phyloP scores from a whole-genome alignment of 2,329 filamentous ascomycete genomes.

The Cadophora sp. region DNA sequence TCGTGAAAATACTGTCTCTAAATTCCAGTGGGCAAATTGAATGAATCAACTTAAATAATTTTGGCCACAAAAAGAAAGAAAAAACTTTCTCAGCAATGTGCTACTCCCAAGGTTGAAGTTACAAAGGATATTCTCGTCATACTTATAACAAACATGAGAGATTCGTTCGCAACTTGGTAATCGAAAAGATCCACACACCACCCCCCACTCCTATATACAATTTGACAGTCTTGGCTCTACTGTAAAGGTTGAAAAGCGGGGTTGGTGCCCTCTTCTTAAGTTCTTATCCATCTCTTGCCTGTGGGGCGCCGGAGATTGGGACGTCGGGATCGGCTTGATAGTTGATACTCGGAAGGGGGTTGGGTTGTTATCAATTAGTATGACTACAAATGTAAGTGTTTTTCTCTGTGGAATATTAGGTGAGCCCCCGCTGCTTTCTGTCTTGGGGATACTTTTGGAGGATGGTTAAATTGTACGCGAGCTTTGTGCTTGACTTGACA shows the following conservation, averaged over 20 bases:
- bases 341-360: neutral
- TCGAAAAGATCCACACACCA: neutral
- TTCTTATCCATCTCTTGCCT: neutral
- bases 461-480: neutral
- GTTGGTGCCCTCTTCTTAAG: neutral
- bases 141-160: neutral
- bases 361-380: neutral
- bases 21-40: neutral
- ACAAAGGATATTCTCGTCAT: neutral
- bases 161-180: neutral
- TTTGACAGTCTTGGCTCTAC: neutral
- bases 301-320: neutral
- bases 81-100: too few relatives aligned
- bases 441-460: neutral
- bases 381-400: too few relatives aligned
- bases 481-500: neutral
- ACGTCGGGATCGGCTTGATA: neutral
- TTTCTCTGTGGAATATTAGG: too few relatives aligned
- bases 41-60: neutral
- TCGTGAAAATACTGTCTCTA: neutral
- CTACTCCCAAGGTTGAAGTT: too few relatives aligned
- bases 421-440: too few relatives aligned
- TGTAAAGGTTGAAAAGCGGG: conserved; percentile 4
- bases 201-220: conserved; percentile 2
- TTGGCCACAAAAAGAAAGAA: too few relatives aligned